Conservation (phyloP, 306 rosid species). For the Dryas alaskensis region DNA sequence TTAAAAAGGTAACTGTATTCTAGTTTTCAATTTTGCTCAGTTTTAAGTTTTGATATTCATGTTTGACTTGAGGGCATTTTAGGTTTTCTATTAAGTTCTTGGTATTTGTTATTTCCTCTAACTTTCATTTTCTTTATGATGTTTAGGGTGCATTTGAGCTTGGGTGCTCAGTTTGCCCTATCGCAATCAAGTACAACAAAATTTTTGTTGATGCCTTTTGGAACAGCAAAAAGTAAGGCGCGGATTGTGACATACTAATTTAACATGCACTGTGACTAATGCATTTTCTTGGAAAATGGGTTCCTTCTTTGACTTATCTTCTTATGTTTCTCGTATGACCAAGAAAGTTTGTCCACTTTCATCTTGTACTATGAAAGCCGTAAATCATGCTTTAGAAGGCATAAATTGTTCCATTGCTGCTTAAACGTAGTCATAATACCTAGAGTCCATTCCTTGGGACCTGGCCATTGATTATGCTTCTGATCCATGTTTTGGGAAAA, state of each 20-base stretch:
- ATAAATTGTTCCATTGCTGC: neutral
- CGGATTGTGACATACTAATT: slow-evolving; percentile 19
- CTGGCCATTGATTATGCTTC: neutral
- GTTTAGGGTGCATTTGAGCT: slow-evolving; percentile 98
- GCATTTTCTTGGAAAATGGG: neutral
- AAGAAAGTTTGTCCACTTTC: neutral
- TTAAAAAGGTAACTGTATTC: slow-evolving; percentile 68
- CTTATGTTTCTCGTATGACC: neutral
- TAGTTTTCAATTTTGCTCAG: neutral
- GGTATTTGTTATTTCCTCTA: slow-evolving; percentile 18
- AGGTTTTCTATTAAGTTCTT: slow-evolving; percentile 3
- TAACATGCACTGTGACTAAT: neutral
- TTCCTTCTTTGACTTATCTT: slow-evolving; percentile 7
- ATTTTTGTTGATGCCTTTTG: slow-evolving; percentile 97
- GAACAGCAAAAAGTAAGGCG: slow-evolving; percentile 94
- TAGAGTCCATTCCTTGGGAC: neutral
- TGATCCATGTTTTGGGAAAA: neutral
- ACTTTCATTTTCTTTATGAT: slow-evolving; percentile 20
- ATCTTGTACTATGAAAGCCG: neutral
- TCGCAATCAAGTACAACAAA: slow-evolving; percentile 95
- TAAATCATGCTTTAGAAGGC: neutral
- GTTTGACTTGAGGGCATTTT: neutral
- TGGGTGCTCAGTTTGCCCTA: slow-evolving; percentile 87
- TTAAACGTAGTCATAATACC: neutral
- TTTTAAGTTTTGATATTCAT: neutral